Percentiles rank a stretch among this genome's conserved stretches.
Conservation (phyloP, 2,329 filamentous ascomycete species). For the Metarhizium anisopliae region DNA sequence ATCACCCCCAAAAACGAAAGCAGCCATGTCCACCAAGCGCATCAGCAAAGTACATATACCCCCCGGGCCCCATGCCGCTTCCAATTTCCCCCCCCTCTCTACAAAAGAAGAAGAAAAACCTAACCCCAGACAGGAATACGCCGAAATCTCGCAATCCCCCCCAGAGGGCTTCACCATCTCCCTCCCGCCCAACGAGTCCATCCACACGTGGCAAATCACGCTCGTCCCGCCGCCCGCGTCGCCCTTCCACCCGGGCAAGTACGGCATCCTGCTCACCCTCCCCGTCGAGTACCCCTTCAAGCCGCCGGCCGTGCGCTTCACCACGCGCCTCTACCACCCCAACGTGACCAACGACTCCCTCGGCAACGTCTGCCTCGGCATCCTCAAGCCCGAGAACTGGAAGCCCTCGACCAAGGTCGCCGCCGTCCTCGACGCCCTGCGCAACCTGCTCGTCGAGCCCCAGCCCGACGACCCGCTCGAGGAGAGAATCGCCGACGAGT, state of each 20-base stretch:
- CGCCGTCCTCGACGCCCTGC: slow-evolving; percentile 68
- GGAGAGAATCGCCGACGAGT: slow-evolving; percentile 77
- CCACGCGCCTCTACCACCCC: slow-evolving; percentile 89
- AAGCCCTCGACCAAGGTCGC: slow-evolving; percentile 75
- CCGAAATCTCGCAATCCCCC: slow-evolving; percentile 38
- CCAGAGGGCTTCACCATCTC: slow-evolving; percentile 37
- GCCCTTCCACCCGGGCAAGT: slow-evolving; percentile 57
- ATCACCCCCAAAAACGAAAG: neutral
- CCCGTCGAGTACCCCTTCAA: slow-evolving; percentile 86
- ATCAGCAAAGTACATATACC: slow-evolving; percentile 30
- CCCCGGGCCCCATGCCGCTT: neutral
- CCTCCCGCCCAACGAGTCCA: slow-evolving; percentile 36
- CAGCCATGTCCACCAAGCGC: slow-evolving; percentile 33
- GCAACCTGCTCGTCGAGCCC: slow-evolving; percentile 67
- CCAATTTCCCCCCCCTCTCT: neutral
- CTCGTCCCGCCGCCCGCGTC: slow-evolving; percentile 35
- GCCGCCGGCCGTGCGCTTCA: slow-evolving; percentile 69
- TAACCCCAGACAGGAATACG: slow-evolving; percentile 36
- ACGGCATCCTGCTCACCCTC: slow-evolving; percentile 63
- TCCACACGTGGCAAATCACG: slow-evolving; percentile 44
- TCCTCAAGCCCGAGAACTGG: slow-evolving; percentile 82
- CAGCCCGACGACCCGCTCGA: slow-evolving; percentile 88
- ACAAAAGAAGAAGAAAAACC: neutral
- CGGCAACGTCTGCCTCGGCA: slow-evolving; percentile 76
- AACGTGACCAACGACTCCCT: slow-evolving; percentile 84